A percentile compares a stretch with the other conserved stretches of the same genome.
phyloP scores from a whole-genome alignment of 495 filamentous ascomycete species.

The Penicillium alfredii region DNA sequence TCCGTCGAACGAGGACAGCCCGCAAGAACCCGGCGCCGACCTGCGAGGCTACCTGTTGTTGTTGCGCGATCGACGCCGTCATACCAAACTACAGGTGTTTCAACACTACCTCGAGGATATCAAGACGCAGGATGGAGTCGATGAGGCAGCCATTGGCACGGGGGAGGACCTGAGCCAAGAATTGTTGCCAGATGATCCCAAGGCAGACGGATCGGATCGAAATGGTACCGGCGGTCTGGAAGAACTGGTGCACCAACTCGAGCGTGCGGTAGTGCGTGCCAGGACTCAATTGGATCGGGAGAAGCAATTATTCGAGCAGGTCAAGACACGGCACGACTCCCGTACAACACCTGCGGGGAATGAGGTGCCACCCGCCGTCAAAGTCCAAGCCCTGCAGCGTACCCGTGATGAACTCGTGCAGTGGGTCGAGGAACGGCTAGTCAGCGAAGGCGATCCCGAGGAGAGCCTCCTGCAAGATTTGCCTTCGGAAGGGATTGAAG shows the following conservation, averaged over 20 bases:
- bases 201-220: slow-evolving; percentile 3
- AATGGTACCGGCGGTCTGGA: slow-evolving; percentile 28
- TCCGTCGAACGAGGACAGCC: slow-evolving; percentile 19
- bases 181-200: slow-evolving; percentile 27
- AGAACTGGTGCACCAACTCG: slow-evolving; percentile 53
- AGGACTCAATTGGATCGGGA: slow-evolving; percentile 57
- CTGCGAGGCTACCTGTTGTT: slow-evolving; percentile 49
- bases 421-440: slow-evolving; percentile 67
- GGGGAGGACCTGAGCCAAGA: slow-evolving; percentile 38
- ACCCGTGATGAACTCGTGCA: slow-evolving; percentile 60
- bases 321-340: slow-evolving; percentile 36
- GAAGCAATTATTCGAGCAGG: slow-evolving; percentile 52
- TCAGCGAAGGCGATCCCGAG: slow-evolving; percentile 41
- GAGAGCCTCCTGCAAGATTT: slow-evolving; percentile 37
- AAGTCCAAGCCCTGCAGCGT: slow-evolving; percentile 40
- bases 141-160: slow-evolving; percentile 41
- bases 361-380: slow-evolving; percentile 28
- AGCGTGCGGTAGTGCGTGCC: slow-evolving; percentile 58
- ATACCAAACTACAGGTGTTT: slow-evolving; percentile 51
- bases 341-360: slow-evolving; percentile 5
- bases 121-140: slow-evolving; percentile 34
- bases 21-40: slow-evolving; percentile 27
- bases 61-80: slow-evolving; percentile 48
- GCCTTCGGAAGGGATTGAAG: slow-evolving; percentile 30
- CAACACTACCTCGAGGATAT: slow-evolving; percentile 40